A percentile compares a stretch with the other conserved stretches of the same genome.
Conservation (phyloP, 768 basidiomycete genomes). For the Ephemerocybe angulata region DNA sequence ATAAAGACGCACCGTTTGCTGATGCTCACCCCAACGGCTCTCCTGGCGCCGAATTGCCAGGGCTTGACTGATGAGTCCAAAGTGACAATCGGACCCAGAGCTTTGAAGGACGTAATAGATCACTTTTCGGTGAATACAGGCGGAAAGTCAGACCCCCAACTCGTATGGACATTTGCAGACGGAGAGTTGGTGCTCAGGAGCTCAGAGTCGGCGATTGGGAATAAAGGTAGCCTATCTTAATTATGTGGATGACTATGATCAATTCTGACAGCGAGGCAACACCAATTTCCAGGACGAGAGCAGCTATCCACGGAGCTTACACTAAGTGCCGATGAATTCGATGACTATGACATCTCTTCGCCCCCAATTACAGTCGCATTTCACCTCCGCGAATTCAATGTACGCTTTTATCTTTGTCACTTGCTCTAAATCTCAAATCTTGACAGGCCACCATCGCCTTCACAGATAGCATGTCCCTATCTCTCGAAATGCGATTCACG, state of each 20-base stretch:
- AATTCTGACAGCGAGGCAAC: background rate
- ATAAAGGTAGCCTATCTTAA: constrained; percentile 44
- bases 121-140: constrained; percentile 70
- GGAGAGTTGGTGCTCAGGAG: constrained; percentile 67
- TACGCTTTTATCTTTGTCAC: constrained; percentile 25
- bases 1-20: constrained; percentile 77
- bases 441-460: constrained; percentile 76
- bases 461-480: constrained; percentile 64
- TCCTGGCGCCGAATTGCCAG: constrained; percentile 65
- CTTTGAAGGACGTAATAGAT: constrained; percentile 74
- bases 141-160: constrained; percentile 66
- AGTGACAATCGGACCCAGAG: constrained; percentile 67
- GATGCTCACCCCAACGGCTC: constrained; percentile 52
- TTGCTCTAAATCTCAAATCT: background rate
- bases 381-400: constrained; percentile 82
- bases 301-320: constrained; percentile 73
- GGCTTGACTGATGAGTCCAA: constrained; percentile 57
- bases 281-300: constrained; percentile 39
- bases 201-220: constrained; percentile 60
- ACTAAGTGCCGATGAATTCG: constrained; percentile 78
- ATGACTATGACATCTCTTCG: constrained; percentile 62
- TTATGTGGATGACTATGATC: background rate
- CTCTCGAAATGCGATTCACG: constrained; percentile 72
- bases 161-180: constrained; percentile 77
- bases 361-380: constrained; percentile 70